phyloP scores from a whole-genome alignment of 75 land plant genomes.

The Pinus albicaulis region DNA sequence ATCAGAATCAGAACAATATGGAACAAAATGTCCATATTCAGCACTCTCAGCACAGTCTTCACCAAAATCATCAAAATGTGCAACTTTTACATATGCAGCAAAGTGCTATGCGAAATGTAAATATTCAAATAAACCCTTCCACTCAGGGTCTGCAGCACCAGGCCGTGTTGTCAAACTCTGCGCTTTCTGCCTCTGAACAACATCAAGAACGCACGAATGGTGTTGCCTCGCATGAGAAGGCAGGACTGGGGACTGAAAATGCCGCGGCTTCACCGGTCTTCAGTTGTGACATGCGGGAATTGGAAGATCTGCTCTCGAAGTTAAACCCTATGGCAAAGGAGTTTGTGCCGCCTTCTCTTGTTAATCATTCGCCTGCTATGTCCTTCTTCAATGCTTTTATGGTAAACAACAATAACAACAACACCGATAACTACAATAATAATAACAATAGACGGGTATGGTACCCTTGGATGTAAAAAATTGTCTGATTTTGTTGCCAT shows the following conservation, averaged over 20 bases:
- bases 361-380: background rate
- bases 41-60: background rate
- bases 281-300: slow-evolving; percentile 36
- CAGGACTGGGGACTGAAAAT: background rate
- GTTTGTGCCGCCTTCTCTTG: slow-evolving; percentile 58
- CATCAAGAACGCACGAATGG: slow-evolving; percentile 5
- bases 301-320: slow-evolving; percentile 57
- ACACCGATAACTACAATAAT: background rate
- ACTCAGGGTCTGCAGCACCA: background rate
- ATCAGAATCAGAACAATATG: background rate
- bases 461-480: background rate
- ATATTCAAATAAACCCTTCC: slow-evolving; percentile 1
- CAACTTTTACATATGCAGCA: no score
- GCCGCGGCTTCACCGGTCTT: background rate
- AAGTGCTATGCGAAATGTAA: background rate
- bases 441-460: slow-evolving; percentile 15
- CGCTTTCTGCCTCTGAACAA: no score
- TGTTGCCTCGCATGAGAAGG: background rate
- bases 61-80: background rate
- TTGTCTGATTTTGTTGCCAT: no score
- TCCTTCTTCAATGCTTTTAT: background rate
- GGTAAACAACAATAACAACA: background rate
- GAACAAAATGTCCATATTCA: slow-evolving; percentile 2
- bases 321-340: slow-evolving; percentile 69
- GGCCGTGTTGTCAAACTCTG: no score